Percentiles rank a stretch among this genome's conserved stretches.
Evolutionary conservation across 371 early-diverging fungal genomes (phyloP).

Genomic region (Apophysomyces trapeziformis): DNA sequence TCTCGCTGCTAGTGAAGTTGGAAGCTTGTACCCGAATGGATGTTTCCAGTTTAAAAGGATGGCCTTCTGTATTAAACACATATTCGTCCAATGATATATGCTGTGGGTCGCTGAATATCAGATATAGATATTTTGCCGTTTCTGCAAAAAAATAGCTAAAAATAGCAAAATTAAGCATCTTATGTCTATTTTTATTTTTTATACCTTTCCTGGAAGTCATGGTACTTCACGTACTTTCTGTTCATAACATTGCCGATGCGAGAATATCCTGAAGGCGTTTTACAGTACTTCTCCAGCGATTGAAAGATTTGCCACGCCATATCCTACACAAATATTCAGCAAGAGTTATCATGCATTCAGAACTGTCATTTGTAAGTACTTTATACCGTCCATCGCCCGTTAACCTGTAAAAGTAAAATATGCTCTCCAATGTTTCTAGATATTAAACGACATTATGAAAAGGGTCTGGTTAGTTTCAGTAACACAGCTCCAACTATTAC

Average conservation of each 20-base stretch:
- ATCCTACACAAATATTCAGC: conserved; percentile 34
- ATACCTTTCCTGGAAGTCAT: conserved; percentile 53
- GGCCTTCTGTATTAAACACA: conserved; percentile 82
- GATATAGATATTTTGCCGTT: conserved; percentile 91
- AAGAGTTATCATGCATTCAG: neutral
- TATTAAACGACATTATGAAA: neutral
- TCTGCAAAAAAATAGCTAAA: conserved; percentile 86
- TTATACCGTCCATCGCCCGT: conserved; percentile 75
- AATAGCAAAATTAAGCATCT: neutral
- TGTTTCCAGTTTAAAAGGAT: conserved; percentile 60
- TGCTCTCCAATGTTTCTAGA: conserved; percentile 66
- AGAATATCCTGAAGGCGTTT: conserved; percentile 64
- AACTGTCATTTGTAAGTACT: conserved; percentile 15
- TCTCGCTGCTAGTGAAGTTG: neutral
- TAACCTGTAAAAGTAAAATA: conserved; percentile 75
- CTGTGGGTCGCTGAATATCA: conserved; percentile 72
- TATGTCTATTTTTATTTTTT: conserved; percentile 1
- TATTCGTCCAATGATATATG: conserved; percentile 75
- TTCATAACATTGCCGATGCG: conserved; percentile 60
- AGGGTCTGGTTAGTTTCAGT: neutral
- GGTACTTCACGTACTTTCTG: conserved; percentile 21
- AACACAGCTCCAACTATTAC: neutral
- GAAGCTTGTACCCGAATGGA: conserved; percentile 39
- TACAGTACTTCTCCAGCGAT: conserved; percentile 69
- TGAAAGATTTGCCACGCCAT: conserved; percentile 72